These are phyloP conservation scores for Phytopythium mirpurense DNA, from an alignment of 352 stramenopile genomes.

Conservation along the genomic window DNA sequence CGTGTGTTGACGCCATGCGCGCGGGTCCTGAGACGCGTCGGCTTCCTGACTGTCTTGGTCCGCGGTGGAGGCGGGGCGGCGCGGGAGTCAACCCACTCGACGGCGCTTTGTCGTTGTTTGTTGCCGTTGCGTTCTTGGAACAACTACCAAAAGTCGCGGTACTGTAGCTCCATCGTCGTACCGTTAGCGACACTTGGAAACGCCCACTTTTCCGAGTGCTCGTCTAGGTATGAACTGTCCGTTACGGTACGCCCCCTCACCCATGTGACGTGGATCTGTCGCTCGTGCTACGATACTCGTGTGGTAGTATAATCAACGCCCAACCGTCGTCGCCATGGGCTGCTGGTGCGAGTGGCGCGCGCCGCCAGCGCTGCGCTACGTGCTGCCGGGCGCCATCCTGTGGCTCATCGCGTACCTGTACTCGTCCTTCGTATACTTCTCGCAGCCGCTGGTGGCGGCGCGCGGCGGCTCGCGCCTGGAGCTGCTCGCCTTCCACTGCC, in stretches of 20 bases:
- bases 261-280: no score
- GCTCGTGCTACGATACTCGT: no score
- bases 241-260: no score
- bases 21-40: no score
- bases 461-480: conserved; percentile 23
- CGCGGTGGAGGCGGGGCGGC: not conserved
- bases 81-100: not conserved
- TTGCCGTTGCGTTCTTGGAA: not conserved
- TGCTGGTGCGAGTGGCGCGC: conserved; percentile 66
- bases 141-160: not conserved
- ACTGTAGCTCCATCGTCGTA: not conserved
- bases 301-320: no score
- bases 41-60: not conserved
- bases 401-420: conserved; percentile 64
- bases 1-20: not conserved
- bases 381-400: conserved; percentile 42
- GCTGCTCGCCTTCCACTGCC: conserved; percentile 48
- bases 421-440: conserved; percentile 43
- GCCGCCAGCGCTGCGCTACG: conserved; percentile 45
- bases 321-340: conserved; percentile 26
- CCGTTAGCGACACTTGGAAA: no score
- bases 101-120: not conserved
- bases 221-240: no score
- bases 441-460: conserved; percentile 39
- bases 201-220: no score